Evolutionary conservation across 2,329 filamentous ascomycete species (phyloP).

Genomic region (Trichoderma asperellum): DNA sequence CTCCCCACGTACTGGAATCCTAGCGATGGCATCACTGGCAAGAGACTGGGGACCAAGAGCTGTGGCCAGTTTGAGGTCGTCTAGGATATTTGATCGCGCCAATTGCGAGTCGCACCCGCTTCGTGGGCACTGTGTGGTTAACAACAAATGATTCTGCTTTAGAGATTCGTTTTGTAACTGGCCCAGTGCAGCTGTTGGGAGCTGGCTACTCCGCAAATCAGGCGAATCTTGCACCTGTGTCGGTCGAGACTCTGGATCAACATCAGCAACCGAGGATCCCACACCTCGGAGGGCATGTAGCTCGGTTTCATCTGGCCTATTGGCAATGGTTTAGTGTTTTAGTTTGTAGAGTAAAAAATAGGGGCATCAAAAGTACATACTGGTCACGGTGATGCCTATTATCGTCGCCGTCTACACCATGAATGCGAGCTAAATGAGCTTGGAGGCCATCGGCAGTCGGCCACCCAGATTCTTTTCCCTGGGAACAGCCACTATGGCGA

Average conservation of each 20-base stretch:
- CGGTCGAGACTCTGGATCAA: constrained; percentile 30
- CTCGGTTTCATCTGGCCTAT: background rate
- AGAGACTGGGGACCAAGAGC: background rate
- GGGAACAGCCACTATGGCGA: constrained; percentile 33
- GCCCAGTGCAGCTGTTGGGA: background rate
- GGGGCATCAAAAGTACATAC: constrained; percentile 24
- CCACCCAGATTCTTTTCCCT: constrained; percentile 63
- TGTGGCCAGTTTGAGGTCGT: background rate
- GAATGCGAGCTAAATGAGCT: constrained; percentile 73
- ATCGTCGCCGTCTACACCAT: constrained; percentile 51
- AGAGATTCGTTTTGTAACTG: background rate
- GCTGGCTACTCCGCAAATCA: background rate
- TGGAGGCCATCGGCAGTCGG: constrained; percentile 84
- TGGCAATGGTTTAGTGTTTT: background rate
- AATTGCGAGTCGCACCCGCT: background rate
- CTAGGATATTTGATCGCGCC: background rate
- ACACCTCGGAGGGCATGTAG: constrained; percentile 34
- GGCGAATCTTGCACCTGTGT: constrained; percentile 31
- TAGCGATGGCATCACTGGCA: background rate
- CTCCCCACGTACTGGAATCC: background rate
- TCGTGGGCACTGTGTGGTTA: background rate
- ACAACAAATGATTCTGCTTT: background rate
- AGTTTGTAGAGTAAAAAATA: no score
- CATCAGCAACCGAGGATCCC: constrained; percentile 35
- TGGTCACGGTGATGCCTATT: constrained; percentile 42